These are phyloP conservation scores for Lasiodiplodia sp. DNA, from an alignment of 2,329 filamentous ascomycete genomes.

Conservation along the genomic window DNA sequence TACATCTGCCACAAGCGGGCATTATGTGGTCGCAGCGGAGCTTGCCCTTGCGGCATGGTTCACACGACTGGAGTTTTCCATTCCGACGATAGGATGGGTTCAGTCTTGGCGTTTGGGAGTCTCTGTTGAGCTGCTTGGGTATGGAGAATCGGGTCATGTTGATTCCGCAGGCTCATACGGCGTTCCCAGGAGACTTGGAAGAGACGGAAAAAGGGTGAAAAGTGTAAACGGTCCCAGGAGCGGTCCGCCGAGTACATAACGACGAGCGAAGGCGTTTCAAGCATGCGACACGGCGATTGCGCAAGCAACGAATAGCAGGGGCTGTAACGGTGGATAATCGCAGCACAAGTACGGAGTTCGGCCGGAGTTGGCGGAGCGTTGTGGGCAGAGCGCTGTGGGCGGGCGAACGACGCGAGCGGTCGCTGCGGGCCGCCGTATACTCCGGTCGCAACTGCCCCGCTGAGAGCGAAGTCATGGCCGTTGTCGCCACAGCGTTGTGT, in stretches of 20 bases:
- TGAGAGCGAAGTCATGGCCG: constrained; percentile 3
- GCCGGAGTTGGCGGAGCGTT: constrained; percentile 13
- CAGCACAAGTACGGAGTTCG: neutral
- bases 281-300: neutral
- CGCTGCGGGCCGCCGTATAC: constrained; percentile 8
- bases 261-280: neutral
- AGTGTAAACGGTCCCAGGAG: neutral
- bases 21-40: constrained; percentile 41
- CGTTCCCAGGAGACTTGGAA: neutral
- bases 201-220: neutral
- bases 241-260: neutral
- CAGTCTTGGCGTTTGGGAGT: constrained; percentile 10
- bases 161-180: neutral
- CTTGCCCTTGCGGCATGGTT: constrained; percentile 41
- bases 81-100: constrained; percentile 40
- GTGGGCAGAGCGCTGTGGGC: neutral
- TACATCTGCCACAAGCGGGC: constrained; percentile 45
- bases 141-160: constrained; percentile 25
- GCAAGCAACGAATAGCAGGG: neutral
- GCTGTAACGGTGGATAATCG: neutral
- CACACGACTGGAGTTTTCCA: constrained; percentile 48
- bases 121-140: constrained; percentile 8
- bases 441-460: neutral
- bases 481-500: neutral
- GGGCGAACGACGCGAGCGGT: neutral